Evolutionary conservation across 345 rosid genomes (phyloP).

Genomic region (Boechera divaricarpa): DNA sequence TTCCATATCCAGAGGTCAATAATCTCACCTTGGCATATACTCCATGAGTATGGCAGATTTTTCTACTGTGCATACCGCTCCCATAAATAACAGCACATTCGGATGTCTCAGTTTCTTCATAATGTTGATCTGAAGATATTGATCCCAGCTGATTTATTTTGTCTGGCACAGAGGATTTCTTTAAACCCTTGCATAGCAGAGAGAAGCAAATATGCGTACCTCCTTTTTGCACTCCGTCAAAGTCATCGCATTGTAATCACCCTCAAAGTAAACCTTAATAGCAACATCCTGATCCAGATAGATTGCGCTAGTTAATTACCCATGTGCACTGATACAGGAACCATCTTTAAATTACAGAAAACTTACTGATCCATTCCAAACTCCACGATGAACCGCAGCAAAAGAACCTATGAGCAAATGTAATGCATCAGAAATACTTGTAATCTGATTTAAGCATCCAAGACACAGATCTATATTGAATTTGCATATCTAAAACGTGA

Average conservation of each 20-base stretch:
- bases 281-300: constrained; percentile 74
- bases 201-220: constrained; percentile 52
- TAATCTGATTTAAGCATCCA: background rate
- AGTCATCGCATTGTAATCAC: constrained; percentile 62
- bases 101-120: constrained; percentile 94
- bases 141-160: constrained; percentile 15
- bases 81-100: constrained; percentile 89
- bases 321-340: background rate
- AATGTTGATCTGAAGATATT: constrained; percentile 61
- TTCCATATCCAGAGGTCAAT: background rate
- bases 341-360: constrained; percentile 22
- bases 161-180: background rate
- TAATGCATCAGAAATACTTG: constrained; percentile 1
- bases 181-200: background rate
- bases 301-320: constrained; percentile 18
- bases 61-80: constrained; percentile 81
- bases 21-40: constrained; percentile 77
- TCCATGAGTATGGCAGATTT: constrained; percentile 84
- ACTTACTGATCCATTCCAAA: constrained; percentile 87
- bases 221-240: constrained; percentile 74
- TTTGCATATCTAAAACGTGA: background rate
- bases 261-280: constrained; percentile 74
- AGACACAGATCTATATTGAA: background rate
- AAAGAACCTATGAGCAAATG: constrained; percentile 58
- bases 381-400: constrained; percentile 73